phyloP scores from a whole-genome alignment of 768 basidiomycete species.

The Macrocybe gigantea region DNA sequence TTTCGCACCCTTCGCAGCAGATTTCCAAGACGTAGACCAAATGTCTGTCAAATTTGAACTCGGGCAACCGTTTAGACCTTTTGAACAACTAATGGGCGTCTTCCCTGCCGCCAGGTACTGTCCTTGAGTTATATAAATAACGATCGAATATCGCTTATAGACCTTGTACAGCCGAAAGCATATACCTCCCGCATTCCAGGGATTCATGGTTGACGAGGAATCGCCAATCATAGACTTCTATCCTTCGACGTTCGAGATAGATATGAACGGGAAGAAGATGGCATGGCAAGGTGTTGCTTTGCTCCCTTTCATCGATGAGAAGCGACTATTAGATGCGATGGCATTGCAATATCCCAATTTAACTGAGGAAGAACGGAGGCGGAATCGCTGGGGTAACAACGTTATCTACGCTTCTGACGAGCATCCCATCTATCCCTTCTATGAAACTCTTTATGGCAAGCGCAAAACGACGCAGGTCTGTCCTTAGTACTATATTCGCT shows the following conservation, averaged over 20 bases:
- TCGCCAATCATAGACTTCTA: constrained; percentile 98
- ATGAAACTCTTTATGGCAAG: constrained; percentile 88
- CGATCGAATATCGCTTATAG: constrained; percentile 3
- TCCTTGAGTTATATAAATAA: background rate
- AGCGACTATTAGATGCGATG: constrained; percentile 82
- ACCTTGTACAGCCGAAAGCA: constrained; percentile 62
- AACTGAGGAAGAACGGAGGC: constrained; percentile 71
- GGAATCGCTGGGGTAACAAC: constrained; percentile 84
- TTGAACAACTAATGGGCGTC: constrained; percentile 97
- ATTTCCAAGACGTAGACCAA: constrained; percentile 75
- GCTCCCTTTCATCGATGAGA: constrained; percentile 90
- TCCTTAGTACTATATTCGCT: constrained; percentile 2
- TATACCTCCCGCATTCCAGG: constrained; percentile 82
- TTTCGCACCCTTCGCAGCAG: constrained; percentile 96
- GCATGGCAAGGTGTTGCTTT: constrained; percentile 98
- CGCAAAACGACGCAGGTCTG: constrained; percentile 75
- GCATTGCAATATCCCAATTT: constrained; percentile 58
- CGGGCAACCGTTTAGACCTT: constrained; percentile 92
- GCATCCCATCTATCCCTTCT: constrained; percentile 80
- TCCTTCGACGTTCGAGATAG: constrained; percentile 85
- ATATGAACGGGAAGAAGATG: constrained; percentile 99
- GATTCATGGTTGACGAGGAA: constrained; percentile 78
- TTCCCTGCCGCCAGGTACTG: constrained; percentile 88
- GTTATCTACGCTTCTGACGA: constrained; percentile 80
- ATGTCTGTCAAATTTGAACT: constrained; percentile 77